Evolutionary conservation across 768 basidiomycete species (phyloP).

Genomic region (Mycena polygramma): DNA sequence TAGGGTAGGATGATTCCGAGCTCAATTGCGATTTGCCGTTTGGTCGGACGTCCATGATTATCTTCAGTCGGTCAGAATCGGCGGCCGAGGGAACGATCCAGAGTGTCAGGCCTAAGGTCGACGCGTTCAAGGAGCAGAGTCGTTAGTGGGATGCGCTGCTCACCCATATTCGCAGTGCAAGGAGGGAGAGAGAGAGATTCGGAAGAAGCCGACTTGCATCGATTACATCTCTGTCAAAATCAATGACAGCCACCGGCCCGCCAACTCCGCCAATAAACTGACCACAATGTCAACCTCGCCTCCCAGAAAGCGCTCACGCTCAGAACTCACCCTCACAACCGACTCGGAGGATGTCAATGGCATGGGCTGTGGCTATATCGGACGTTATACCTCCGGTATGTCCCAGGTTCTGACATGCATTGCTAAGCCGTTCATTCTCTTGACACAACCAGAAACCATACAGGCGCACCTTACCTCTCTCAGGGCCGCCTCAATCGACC

Average conservation of each 20-base stretch:
- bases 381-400: slow-evolving; percentile 27
- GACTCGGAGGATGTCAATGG: slow-evolving; percentile 15
- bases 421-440: neutral
- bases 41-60: slow-evolving; percentile 59
- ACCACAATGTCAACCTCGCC: slow-evolving; percentile 21
- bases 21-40: slow-evolving; percentile 36
- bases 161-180: slow-evolving; percentile 14
- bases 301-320: slow-evolving; percentile 33
- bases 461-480: slow-evolving; percentile 17
- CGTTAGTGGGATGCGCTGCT: neutral
- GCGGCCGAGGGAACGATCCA: slow-evolving; percentile 77
- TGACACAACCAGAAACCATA: slow-evolving; percentile 14
- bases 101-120: slow-evolving; percentile 64
- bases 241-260: too few relatives aligned
- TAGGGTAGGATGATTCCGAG: slow-evolving; percentile 63
- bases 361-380: neutral
- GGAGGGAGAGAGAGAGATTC: neutral
- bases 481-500: slow-evolving; percentile 7
- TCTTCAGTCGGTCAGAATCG: slow-evolving; percentile 59
- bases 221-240: slow-evolving; percentile 3
- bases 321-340: slow-evolving; percentile 12
- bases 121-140: neutral
- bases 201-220: neutral
- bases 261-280: too few relatives aligned
- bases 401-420: neutral